phyloP scores from a whole-genome alignment of 2,329 filamentous ascomycete genomes.

The Seiridium cupressi region DNA sequence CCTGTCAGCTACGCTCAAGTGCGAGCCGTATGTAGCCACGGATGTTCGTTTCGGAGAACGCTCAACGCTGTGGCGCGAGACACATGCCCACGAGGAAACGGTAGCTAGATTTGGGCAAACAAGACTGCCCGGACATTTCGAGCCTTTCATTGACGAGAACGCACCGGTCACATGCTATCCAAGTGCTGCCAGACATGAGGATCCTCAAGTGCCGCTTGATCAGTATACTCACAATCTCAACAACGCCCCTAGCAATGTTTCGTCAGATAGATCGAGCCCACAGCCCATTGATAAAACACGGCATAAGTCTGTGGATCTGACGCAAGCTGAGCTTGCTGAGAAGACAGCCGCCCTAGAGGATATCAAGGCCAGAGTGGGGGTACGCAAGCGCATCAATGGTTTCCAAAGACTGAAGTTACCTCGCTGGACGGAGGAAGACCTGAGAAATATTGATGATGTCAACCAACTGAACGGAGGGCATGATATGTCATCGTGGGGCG shows the following conservation, averaged over 20 bases:
- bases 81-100: neutral
- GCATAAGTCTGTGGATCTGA: neutral
- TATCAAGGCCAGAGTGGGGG: neutral
- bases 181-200: too few species aligned
- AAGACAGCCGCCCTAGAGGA: neutral
- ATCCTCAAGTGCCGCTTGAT: too few species aligned
- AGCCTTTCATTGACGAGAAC: slow-evolving; percentile 10
- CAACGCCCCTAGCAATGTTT: too few species aligned
- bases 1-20: neutral
- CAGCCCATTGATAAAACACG: neutral
- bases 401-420: neutral
- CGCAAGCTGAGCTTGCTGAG: neutral
- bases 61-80: slow-evolving; percentile 10
- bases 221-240: too few species aligned
- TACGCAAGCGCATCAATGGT: neutral
- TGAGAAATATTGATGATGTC: neutral
- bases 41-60: slow-evolving; percentile 13
- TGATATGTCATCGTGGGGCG: neutral
- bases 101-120: slow-evolving; percentile 6
- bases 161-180: neutral
- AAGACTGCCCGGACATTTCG: slow-evolving; percentile 7
- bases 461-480: neutral
- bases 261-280: neutral
- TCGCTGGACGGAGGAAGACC: neutral
- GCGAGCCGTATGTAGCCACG: slow-evolving; percentile 6